These are phyloP conservation scores for Coemansia sp. DNA, from an alignment of 192 early-diverging fungal species.

Conservation along the genomic window DNA sequence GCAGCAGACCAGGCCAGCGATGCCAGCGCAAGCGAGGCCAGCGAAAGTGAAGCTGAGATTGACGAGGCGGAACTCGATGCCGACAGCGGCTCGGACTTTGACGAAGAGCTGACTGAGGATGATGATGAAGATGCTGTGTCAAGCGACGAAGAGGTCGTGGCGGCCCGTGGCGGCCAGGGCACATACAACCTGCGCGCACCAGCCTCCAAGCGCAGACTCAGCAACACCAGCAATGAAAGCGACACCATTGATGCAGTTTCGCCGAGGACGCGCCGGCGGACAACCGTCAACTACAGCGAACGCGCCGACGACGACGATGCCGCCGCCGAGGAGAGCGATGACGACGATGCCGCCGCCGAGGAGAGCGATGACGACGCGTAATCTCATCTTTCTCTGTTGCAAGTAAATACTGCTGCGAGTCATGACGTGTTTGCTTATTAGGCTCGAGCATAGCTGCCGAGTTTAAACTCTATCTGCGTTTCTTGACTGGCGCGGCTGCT, in stretches of 20 bases:
- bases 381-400: neutral
- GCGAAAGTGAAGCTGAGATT: conserved; percentile 35
- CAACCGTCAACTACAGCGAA: conserved; percentile 15
- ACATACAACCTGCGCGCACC: conserved; percentile 43
- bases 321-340: conserved; percentile 11
- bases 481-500: conserved; percentile 7
- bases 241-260: conserved; percentile 24
- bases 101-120: conserved; percentile 15
- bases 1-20: conserved; percentile 1
- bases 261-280: conserved; percentile 39
- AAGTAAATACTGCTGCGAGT: neutral
- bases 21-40: conserved; percentile 33
- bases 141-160: conserved; percentile 21
- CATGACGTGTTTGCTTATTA: too few relatives aligned
- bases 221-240: conserved; percentile 1
- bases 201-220: conserved; percentile 30
- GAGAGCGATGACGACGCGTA: conserved; percentile 13
- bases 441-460: neutral
- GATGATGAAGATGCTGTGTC: conserved; percentile 23
- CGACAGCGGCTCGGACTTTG: conserved; percentile 19
- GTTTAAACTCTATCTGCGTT: conserved; percentile 14
- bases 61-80: conserved; percentile 38
- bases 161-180: conserved; percentile 33
- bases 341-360: conserved; percentile 15
- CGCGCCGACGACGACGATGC: conserved; percentile 6